Conservation (phyloP, 1,139 yeast genomes). For the Candida sp. region DNA sequence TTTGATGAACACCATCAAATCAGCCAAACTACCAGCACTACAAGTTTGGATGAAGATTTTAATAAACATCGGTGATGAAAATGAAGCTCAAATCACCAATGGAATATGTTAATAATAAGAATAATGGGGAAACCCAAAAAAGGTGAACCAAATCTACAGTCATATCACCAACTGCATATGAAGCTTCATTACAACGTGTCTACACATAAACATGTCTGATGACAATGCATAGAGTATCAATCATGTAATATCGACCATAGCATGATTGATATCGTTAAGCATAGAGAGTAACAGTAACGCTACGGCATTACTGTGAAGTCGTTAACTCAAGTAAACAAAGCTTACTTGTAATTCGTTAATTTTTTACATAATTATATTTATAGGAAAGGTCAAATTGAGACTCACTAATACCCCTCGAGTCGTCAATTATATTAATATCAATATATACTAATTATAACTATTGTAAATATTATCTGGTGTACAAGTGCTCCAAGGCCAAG, state of each 20-base stretch:
- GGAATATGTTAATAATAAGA: too few species aligned
- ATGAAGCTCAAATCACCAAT: too few species aligned
- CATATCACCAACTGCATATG: too few species aligned
- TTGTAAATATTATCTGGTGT: too few species aligned
- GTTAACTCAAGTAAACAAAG: too few species aligned
- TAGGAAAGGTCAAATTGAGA: not conserved
- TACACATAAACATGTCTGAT: not conserved
- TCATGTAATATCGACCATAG: not conserved
- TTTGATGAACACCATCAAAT: constrained; percentile 26
- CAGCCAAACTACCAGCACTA: constrained; percentile 24
- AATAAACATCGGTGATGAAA: constrained; percentile 5
- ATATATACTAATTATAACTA: not conserved
- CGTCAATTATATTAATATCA: not conserved
- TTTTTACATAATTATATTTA: not conserved
- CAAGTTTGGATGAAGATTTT: constrained; percentile 28
- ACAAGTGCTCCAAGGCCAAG: too few species aligned
- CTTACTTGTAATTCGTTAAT: too few species aligned
- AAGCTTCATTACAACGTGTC: too few species aligned
- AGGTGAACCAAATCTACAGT: too few species aligned
- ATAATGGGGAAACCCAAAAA: too few species aligned
- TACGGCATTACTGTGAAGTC: not conserved
- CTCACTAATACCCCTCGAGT: not conserved
- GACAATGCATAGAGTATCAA: not conserved
- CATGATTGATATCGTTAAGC: not conserved
- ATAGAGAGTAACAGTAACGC: not conserved